phyloP scores from a whole-genome alignment of 2,329 filamentous ascomycete genomes.

The Sporothrix pallida region DNA sequence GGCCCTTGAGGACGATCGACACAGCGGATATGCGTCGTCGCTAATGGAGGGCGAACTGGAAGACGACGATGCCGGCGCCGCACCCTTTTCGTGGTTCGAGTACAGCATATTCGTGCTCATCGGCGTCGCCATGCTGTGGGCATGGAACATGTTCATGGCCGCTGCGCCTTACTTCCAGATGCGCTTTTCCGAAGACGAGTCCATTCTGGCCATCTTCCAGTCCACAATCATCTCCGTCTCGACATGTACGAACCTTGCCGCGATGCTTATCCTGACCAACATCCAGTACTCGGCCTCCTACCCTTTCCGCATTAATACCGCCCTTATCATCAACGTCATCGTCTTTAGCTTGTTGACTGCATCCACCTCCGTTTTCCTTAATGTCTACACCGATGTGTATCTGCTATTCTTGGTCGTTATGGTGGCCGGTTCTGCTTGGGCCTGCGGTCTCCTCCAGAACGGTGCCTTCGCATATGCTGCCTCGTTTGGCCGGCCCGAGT shows the following conservation, averaged over 20 bases:
- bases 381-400: conserved; percentile 68
- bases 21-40: conserved; percentile 39
- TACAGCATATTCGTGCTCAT: conserved; percentile 85
- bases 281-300: conserved; percentile 86
- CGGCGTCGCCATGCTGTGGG: conserved; percentile 95
- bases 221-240: conserved; percentile 86
- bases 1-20: conserved; percentile 40
- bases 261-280: conserved; percentile 77
- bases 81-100: conserved; percentile 80
- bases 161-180: conserved; percentile 90
- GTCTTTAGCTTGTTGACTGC: conserved; percentile 79
- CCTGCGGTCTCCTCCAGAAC: conserved; percentile 88
- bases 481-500: conserved; percentile 82
- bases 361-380: conserved; percentile 74
- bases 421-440: conserved; percentile 79
- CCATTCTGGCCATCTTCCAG: conserved; percentile 83
- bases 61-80: conserved; percentile 45
- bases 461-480: conserved; percentile 91
- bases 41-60: conserved; percentile 42
- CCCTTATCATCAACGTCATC: conserved; percentile 76
- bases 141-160: conserved; percentile 99
- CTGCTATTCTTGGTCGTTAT: conserved; percentile 81
- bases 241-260: conserved; percentile 78
- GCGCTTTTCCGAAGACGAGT: conserved; percentile 74
- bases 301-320: conserved; percentile 79